phyloP scores from a whole-genome alignment of 495 filamentous ascomycete species.

The Penicillium tannophilum region DNA sequence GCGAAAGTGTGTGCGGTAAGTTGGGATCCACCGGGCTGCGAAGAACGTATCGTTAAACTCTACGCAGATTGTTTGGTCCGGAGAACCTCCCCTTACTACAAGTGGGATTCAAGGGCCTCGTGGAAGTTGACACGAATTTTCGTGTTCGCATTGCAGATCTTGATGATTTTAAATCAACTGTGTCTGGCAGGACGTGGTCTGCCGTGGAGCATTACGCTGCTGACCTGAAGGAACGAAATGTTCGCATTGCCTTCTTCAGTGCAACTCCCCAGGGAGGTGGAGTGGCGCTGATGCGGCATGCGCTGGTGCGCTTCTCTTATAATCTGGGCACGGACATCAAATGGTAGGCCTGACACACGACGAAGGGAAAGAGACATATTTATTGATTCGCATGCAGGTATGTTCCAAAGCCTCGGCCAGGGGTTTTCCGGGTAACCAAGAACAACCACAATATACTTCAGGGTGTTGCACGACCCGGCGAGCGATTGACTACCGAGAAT shows the following conservation, averaged over 20 bases:
- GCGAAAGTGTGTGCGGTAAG: conserved; percentile 74
- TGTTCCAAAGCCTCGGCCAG: conserved; percentile 82
- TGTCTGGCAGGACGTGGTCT: conserved; percentile 65
- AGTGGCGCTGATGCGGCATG: conserved; percentile 87
- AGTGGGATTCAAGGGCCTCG: conserved; percentile 72
- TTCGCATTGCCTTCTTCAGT: conserved; percentile 83
- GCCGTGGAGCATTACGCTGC: conserved; percentile 67
- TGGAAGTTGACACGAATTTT: conserved; percentile 72
- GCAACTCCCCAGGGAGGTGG: conserved; percentile 86
- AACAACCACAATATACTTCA: conserved; percentile 93
- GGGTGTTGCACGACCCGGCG: conserved; percentile 66
- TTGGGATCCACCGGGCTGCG: conserved; percentile 10
- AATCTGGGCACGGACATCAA: conserved; percentile 67
- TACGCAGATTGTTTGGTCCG: conserved; percentile 73
- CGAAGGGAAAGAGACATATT: background rate
- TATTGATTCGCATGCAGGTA: conserved; percentile 44
- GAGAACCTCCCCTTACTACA: conserved; percentile 71
- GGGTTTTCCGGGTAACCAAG: conserved; percentile 86
- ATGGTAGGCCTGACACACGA: conserved; percentile 60
- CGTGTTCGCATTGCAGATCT: conserved; percentile 60
- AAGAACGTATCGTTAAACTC: conserved; percentile 15
- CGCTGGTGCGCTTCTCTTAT: conserved; percentile 73
- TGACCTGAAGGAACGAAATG: conserved; percentile 64
- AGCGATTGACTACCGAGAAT: conserved; percentile 62
- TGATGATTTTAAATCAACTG: conserved; percentile 66